A percentile compares a stretch with the other conserved stretches of the same genome.
Evolutionary conservation across 352 stramenopile species (phyloP).

Genomic region (Phytophthora boehmeriae): DNA sequence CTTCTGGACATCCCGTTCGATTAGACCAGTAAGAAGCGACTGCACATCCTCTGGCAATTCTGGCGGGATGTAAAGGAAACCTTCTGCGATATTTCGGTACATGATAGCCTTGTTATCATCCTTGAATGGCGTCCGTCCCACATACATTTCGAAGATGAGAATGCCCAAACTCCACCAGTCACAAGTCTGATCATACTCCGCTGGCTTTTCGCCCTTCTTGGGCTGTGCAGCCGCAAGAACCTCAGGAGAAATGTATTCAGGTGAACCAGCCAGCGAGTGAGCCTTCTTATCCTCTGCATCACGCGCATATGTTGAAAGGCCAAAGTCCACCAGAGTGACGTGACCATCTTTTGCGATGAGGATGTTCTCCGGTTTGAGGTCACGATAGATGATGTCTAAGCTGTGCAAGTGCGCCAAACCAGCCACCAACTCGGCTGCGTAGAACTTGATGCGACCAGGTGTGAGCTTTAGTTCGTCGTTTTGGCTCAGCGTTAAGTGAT

Average conservation of each 20-base stretch:
- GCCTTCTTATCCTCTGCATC: slow-evolving; percentile 57
- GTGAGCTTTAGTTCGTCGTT: slow-evolving; percentile 72
- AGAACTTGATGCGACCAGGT: slow-evolving; percentile 79
- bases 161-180: slow-evolving; percentile 93
- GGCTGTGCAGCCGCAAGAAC: slow-evolving; percentile 76
- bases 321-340: slow-evolving; percentile 91
- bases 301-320: slow-evolving; percentile 83
- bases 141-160: slow-evolving; percentile 91
- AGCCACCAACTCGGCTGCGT: slow-evolving; percentile 84
- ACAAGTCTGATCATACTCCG: slow-evolving; percentile 79
- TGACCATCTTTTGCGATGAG: slow-evolving; percentile 90
- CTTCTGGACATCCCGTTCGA: slow-evolving; percentile 74
- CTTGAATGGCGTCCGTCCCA: slow-evolving; percentile 93
- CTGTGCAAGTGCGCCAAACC: slow-evolving; percentile 89
- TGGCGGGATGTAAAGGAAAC: slow-evolving; percentile 77
- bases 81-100: slow-evolving; percentile 92
- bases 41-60: slow-evolving; percentile 75
- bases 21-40: slow-evolving; percentile 77
- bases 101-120: slow-evolving; percentile 91
- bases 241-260: slow-evolving; percentile 94
- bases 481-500: slow-evolving; percentile 79
- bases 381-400: slow-evolving; percentile 88
- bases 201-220: slow-evolving; percentile 38
- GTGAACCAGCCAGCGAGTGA: slow-evolving; percentile 78
- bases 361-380: slow-evolving; percentile 93